phyloP scores from a whole-genome alignment of 2,329 filamentous ascomycete species.

The Aspergillus quadrilineatus region DNA sequence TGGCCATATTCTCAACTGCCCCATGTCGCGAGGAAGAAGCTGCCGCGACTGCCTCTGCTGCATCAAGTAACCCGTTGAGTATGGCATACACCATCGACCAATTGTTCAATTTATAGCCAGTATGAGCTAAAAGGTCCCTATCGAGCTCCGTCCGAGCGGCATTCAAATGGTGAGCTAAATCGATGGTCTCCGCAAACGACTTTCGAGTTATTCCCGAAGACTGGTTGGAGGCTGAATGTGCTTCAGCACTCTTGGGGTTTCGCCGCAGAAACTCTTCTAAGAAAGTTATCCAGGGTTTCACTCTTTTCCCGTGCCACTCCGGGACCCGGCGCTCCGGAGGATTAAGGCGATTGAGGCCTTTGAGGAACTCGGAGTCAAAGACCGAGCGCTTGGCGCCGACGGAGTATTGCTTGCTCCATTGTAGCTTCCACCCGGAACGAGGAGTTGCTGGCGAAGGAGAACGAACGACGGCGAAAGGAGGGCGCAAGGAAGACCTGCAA shows the following conservation, averaged over 20 bases:
- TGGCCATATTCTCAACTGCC: slow-evolving; percentile 32
- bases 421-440: slow-evolving; percentile 10
- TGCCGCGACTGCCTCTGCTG: slow-evolving; percentile 28
- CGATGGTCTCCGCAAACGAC: slow-evolving; percentile 27
- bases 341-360: slow-evolving; percentile 12
- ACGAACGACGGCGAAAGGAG: slow-evolving; percentile 2
- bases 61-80: slow-evolving; percentile 40
- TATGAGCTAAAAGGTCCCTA: slow-evolving; percentile 40
- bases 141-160: slow-evolving; percentile 28
- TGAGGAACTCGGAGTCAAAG: slow-evolving; percentile 23
- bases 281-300: slow-evolving; percentile 34
- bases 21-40: slow-evolving; percentile 20
- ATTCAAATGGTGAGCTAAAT: slow-evolving; percentile 33
- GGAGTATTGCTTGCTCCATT: slow-evolving; percentile 26
- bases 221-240: background rate
- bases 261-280: slow-evolving; percentile 36
- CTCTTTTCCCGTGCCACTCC: slow-evolving; percentile 22
- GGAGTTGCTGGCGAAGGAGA: background rate
- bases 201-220: slow-evolving; percentile 12
- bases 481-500: slow-evolving; percentile 26
- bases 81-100: slow-evolving; percentile 43
- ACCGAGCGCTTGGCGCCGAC: slow-evolving; percentile 14
- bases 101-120: slow-evolving; percentile 41
- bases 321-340: slow-evolving; percentile 20
- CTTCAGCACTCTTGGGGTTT: slow-evolving; percentile 10